Evolutionary conservation across 129 eudicot species (phyloP), one percentile per base, ranked within the genome.

Genomic region (Cynara cardunculus): DNA sequence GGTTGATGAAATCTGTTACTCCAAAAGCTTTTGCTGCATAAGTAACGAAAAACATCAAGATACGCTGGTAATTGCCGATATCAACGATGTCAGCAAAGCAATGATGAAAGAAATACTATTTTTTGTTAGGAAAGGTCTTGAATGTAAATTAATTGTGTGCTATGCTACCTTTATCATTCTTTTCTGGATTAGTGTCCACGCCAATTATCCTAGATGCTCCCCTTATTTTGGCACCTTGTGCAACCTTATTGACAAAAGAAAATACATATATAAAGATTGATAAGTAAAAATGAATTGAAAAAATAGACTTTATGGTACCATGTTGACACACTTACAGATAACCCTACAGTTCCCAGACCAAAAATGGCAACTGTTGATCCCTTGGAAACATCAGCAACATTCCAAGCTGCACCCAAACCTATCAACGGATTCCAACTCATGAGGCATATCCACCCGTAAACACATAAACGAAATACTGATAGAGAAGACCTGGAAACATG

Each of bases 291-390:
- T 24, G 25, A 5, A 76, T n/a, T 59, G n/a, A 41, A 61, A 56
- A 16, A 69, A 39, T n/a, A n/a, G n/a, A 69, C 0, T 4, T 46
- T 46, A 64, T 61, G 79, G 16, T 8, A 79, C 25, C 8, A 75
- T 25, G 46, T 82, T 22, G 2, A 18, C 39, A 21, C 78, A 84
- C 99, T 85, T 84, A 96, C 98, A 37, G 98, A 89, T 79, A 96
- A 96, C 18, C 99, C 99, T n/a, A 93, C 97, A 73, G 99, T 96
- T 89, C 99, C 99, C 35, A 96, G 86, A 67, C 99, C 99, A 83
- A 91, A 93, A 77, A 96, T 88, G 76, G 91, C 98, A 69, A 92
- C 95, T 2, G 88, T 91, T 9, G 97, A 94, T 70, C 96, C 89
- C 73, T 89, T 87, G 10, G 90, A 78, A 72, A 94, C 79, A 87